Base-by-base conservation (phyloP, 2,329 filamentous ascomycete species). In the Chrysoporthe puriensis region DNA sequence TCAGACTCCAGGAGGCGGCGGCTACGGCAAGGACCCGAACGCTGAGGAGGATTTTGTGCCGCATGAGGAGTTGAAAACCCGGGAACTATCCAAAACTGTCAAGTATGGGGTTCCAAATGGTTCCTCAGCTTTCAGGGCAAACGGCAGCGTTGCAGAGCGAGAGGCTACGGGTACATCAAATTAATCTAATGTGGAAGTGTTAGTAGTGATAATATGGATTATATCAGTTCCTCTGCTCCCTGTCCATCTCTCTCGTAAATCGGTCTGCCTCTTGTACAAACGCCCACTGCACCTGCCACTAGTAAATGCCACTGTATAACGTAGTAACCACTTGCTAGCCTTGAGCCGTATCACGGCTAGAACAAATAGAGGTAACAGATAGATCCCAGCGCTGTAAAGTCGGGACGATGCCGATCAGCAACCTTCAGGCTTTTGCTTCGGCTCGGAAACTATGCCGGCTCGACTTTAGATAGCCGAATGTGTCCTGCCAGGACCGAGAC, bases 1-100 rank as follows among this genome's bases (percentile, higher is more conserved):
- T 18, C 84, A 85, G 71, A 95, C 92, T 4, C 92, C 92, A 2
- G 92, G 92, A 43, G 92, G 92, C 64, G 92, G 92, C 56, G 92
- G 89, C 0, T 95, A 91, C 90, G 91, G 91, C 0, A 77, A 77
- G 48, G 80, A 54, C 21, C 57, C 64, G n/a, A 36, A 66, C 13
- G 18, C 50, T 1, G 57, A 56, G 59, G 64, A 66, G 21, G 64
- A 57, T 2, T 66, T 62, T 48, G 58, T 66, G 48, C 64, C 64
- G 14, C 62, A 26, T 58, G 64, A 66, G 50, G 64, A 66, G n/a
- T 42, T 62, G 32, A n/a, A 63, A 32, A 36, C 63, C 13, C 43
- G 36, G 26, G n/a, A 63, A 26, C 26, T n/a, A 3, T 60, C 46
- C 13, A 54, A 63, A 21, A 43, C n/a, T 11, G 48, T 26, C n/a